Conservation (phyloP, 2,329 filamentous ascomycete species). For the Sporothrix humicola region DNA sequence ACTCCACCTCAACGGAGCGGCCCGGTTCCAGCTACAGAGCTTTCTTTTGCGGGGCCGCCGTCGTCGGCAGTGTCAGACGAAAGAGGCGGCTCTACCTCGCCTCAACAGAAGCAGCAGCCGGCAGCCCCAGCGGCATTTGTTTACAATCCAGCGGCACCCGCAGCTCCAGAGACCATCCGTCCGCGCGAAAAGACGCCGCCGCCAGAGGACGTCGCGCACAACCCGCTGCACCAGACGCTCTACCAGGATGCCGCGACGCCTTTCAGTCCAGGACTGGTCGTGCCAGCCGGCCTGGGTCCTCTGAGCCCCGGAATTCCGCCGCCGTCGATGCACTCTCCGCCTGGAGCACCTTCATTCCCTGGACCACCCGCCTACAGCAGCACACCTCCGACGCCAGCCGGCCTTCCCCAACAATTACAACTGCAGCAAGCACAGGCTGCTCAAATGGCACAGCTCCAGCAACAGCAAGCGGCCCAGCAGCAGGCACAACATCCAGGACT, state of each 20-base stretch:
- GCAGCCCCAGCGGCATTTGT: slow-evolving; percentile 64
- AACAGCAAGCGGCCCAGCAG: slow-evolving; percentile 42
- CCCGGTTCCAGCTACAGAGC: slow-evolving; percentile 49
- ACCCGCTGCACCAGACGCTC: slow-evolving; percentile 62
- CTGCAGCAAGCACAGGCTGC: not conserved
- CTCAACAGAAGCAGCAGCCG: slow-evolving; percentile 12
- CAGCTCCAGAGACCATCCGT: slow-evolving; percentile 72
- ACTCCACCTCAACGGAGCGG: slow-evolving; percentile 45
- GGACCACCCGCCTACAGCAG: slow-evolving; percentile 49
- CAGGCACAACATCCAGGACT: slow-evolving; percentile 50
- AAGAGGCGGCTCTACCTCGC: not conserved
- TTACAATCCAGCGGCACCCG: slow-evolving; percentile 80
- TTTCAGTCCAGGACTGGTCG: slow-evolving; percentile 59
- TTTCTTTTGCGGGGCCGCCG: slow-evolving; percentile 52
- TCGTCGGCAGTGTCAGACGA: slow-evolving; percentile 31
- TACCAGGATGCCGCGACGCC: slow-evolving; percentile 60
- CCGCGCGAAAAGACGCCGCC: slow-evolving; percentile 82
- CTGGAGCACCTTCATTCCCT: slow-evolving; percentile 49
- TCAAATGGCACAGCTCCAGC: not conserved
- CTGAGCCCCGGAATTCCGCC: slow-evolving; percentile 49
- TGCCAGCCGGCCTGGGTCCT: slow-evolving; percentile 53
- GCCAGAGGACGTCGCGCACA: slow-evolving; percentile 67
- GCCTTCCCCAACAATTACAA: slow-evolving; percentile 39
- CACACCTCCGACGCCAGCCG: slow-evolving; percentile 47
- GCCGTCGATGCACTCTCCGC: slow-evolving; percentile 48